phyloP scores from a whole-genome alignment of 257 asterid genomes.

The Solanum ossicruentum region DNA sequence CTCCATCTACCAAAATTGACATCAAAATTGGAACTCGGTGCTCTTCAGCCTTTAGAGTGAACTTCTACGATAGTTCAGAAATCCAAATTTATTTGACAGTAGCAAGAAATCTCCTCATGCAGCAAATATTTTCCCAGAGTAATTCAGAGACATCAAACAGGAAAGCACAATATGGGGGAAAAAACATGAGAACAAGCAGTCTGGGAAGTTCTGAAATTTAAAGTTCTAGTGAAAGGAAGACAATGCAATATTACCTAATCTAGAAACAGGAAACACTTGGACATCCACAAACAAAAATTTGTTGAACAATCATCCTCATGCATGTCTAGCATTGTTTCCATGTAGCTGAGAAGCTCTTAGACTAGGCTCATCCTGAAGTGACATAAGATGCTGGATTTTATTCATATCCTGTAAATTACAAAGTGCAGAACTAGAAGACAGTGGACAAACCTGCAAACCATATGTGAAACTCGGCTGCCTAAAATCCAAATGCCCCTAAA shows the following conservation, averaged over 20 bases:
- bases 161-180: background rate
- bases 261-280: background rate
- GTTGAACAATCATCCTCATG: conserved; percentile 18
- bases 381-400: background rate
- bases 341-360: conserved; percentile 53
- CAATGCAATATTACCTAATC: background rate
- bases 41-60: background rate
- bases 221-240: background rate
- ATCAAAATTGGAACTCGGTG: background rate
- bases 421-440: background rate
- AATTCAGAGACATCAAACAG: background rate
- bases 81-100: background rate
- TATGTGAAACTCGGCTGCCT: conserved; percentile 63
- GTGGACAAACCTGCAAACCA: conserved; percentile 53
- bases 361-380: conserved; percentile 58
- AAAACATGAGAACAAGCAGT: background rate
- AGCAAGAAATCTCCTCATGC: background rate
- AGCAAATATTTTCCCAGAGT: background rate
- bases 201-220: background rate
- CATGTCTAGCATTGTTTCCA: conserved; percentile 36
- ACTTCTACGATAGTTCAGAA: background rate
- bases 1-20: background rate
- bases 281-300: background rate
- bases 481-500: conserved; percentile 81
- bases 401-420: background rate